A percentile compares a stretch with the other conserved stretches of the same genome.
These are phyloP conservation scores for Xylaria sp. DNA, from an alignment of 2,329 filamentous ascomycete species.

Conservation along the genomic window DNA sequence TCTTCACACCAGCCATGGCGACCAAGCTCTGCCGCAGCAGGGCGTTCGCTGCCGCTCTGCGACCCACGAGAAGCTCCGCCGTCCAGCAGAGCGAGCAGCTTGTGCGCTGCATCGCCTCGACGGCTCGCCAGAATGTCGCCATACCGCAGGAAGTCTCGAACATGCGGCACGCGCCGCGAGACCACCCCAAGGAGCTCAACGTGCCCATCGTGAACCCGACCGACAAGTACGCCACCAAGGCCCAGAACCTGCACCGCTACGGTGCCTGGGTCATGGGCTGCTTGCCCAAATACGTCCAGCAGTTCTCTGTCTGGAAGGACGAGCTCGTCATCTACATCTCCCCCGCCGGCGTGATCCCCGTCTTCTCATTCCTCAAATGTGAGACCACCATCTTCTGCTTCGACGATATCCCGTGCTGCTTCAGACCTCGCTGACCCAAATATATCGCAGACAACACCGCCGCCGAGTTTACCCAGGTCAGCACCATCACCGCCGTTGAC, in stretches of 20 bases:
- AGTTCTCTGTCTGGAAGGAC: conserved; percentile 99
- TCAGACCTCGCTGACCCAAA: conserved; percentile 16
- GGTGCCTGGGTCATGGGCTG: conserved; percentile 95
- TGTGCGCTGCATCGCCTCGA: conserved; percentile 46
- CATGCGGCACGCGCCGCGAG: conserved; percentile 59
- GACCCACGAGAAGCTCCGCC: conserved; percentile 42
- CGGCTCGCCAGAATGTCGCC: conserved; percentile 46
- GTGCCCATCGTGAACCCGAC: conserved; percentile 81
- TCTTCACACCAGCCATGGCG: conserved; percentile 46
- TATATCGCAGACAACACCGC: conserved; percentile 72
- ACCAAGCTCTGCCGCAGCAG: conserved; percentile 54
- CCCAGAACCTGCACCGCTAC: conserved; percentile 85
- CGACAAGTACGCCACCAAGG: conserved; percentile 86
- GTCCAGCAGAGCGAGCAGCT: conserved; percentile 38
- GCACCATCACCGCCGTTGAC: conserved; percentile 89
- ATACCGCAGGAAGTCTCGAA: conserved; percentile 59
- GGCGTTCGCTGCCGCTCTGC: conserved; percentile 51
- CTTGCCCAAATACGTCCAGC: conserved; percentile 95
- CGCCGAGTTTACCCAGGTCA: conserved; percentile 91
- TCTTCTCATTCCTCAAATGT: conserved; percentile 90
- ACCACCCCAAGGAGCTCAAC: conserved; percentile 59
- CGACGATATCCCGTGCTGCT: not conserved
- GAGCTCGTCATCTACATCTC: conserved; percentile 92
- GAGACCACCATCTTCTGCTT: conserved; percentile 10
- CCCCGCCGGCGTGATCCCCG: conserved; percentile 80